A percentile compares a stretch with the other conserved stretches of the same genome.
Evolutionary conservation across 1,284 basidiomycete species (phyloP).

Genomic region (Apiotrichum veenhuisii): DNA sequence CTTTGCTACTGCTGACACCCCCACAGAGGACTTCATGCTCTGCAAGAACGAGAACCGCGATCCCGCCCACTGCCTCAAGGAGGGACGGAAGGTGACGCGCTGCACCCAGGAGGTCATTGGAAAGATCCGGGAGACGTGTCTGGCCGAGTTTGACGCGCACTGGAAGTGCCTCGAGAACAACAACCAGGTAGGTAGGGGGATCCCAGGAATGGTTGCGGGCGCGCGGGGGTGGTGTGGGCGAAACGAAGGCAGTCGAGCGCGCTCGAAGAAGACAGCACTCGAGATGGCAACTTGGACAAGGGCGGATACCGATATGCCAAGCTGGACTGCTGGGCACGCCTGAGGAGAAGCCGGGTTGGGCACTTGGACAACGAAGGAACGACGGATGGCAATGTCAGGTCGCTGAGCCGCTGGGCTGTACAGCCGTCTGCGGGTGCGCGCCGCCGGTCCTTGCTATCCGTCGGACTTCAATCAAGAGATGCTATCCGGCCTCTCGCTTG

Average conservation of each 20-base stretch:
- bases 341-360: no score
- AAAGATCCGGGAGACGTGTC: constrained; percentile 90
- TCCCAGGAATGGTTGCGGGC: neutral
- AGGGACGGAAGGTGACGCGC: constrained; percentile 91
- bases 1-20: neutral
- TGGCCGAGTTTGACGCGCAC: constrained; percentile 83
- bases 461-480: no score
- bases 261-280: no score
- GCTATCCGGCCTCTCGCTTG: no score
- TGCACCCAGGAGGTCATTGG: constrained; percentile 88
- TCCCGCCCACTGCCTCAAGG: constrained; percentile 90
- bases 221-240: neutral
- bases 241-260: neutral
- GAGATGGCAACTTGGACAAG: no score
- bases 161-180: constrained; percentile 93
- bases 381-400: no score
- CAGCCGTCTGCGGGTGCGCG: no score
- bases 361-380: no score
- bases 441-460: no score
- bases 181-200: constrained; percentile 72
- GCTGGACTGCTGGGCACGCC: no score
- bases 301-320: no score
- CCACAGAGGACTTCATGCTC: constrained; percentile 97
- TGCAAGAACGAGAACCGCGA: constrained; percentile 91
- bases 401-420: no score